Conservation (phyloP, 1,139 yeast species). For the Suhomyces choctaworum region DNA sequence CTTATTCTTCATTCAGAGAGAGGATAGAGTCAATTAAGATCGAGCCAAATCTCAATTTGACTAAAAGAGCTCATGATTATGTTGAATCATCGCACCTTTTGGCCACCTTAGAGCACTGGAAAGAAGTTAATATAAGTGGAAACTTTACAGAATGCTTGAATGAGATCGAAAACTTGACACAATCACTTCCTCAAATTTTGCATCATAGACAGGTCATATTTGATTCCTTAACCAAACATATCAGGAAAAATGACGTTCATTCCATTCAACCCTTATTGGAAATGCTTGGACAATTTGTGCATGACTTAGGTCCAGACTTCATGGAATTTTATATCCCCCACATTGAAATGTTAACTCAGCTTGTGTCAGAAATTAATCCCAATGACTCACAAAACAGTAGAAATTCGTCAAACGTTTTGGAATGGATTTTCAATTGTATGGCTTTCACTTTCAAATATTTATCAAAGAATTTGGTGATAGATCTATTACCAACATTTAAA, state of each 20-base stretch:
- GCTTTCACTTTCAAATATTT: conserved; percentile 90
- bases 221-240: conserved; percentile 49
- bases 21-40: conserved; percentile 81
- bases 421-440: conserved; percentile 80
- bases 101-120: conserved; percentile 83
- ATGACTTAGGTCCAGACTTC: conserved; percentile 91
- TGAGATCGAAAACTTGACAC: conserved; percentile 54
- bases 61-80: conserved; percentile 65
- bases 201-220: conserved; percentile 69
- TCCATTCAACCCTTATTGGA: conserved; percentile 84
- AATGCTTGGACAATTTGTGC: conserved; percentile 79
- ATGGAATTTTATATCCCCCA: conserved; percentile 63
- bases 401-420: conserved; percentile 66
- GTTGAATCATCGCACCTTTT: conserved; percentile 78
- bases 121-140: conserved; percentile 78
- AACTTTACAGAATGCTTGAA: conserved; percentile 65
- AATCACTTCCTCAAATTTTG: conserved; percentile 78
- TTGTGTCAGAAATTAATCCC: conserved; percentile 51
- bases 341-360: conserved; percentile 49
- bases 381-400: conserved; percentile 44
- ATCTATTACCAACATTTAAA: conserved; percentile 68
- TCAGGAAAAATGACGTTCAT: conserved; percentile 58
- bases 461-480: conserved; percentile 59
- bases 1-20: conserved; percentile 76
- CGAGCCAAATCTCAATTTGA: conserved; percentile 71